A percentile compares a stretch with the other conserved stretches of the same genome.
phyloP scores from a whole-genome alignment of 768 basidiomycete species.

The Gymnopilus dilepis region DNA sequence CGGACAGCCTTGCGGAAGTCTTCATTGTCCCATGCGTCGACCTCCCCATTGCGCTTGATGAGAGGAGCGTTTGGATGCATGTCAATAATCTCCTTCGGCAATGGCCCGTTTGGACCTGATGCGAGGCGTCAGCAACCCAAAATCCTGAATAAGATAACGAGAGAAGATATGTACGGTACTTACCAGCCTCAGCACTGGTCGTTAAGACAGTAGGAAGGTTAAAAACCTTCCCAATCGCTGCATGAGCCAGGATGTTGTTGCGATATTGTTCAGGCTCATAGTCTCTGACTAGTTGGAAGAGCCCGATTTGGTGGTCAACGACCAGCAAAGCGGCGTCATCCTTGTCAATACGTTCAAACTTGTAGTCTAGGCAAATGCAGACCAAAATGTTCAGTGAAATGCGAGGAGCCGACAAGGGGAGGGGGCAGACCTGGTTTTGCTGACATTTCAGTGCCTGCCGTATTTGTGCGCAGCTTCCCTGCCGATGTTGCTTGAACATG shows the following conservation, averaged over 20 bases:
- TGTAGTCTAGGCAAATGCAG: not conserved
- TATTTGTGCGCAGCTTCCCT: too few relatives aligned
- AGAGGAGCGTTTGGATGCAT: constrained; percentile 51
- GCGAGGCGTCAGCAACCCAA: not conserved
- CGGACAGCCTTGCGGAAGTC: constrained; percentile 52
- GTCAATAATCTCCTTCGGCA: constrained; percentile 48
- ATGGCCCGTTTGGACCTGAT: constrained; percentile 53
- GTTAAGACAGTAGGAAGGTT: constrained; percentile 52
- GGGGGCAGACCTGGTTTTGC: not conserved
- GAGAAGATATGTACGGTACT: not conserved
- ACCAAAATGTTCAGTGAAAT: not conserved
- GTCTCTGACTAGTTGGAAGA: constrained; percentile 53
- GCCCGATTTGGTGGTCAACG: constrained; percentile 54
- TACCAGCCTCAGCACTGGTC: constrained; percentile 49
- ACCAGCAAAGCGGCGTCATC: constrained; percentile 47
- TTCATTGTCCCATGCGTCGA: constrained; percentile 56
- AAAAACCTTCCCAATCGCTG: constrained; percentile 49
- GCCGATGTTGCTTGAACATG: too few relatives aligned
- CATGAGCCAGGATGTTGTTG: constrained; percentile 53
- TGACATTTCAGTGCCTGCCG: not conserved
- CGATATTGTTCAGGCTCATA: constrained; percentile 41
- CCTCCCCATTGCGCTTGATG: constrained; percentile 54
- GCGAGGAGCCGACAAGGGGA: not conserved
- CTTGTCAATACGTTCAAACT: constrained; percentile 43
- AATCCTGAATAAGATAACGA: not conserved